These are phyloP conservation scores for Podospora pseudocomata DNA, from an alignment of 495 filamentous ascomycete species.

Conservation along the genomic window DNA sequence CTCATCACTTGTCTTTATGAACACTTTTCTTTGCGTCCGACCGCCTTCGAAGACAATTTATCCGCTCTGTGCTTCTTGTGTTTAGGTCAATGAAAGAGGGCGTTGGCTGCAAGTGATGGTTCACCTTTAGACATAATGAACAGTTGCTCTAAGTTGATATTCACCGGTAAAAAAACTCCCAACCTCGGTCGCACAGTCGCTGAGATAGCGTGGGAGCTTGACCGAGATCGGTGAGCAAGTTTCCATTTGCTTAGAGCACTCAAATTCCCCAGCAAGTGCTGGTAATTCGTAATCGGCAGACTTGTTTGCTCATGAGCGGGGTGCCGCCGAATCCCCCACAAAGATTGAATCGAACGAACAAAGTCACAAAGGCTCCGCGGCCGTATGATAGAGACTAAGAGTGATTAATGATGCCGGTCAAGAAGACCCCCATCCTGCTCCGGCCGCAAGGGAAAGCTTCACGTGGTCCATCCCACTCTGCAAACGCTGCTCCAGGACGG, in stretches of 20 bases:
- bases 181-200: too few species aligned
- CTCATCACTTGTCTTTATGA: too few species aligned
- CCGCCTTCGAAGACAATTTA: too few species aligned
- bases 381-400: background rate
- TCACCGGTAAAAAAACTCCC: too few species aligned
- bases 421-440: background rate
- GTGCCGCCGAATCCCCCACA: background rate
- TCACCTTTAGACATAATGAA: too few species aligned
- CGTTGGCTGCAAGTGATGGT: too few species aligned
- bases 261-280: background rate
- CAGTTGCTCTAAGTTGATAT: too few species aligned
- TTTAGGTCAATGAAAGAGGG: too few species aligned
- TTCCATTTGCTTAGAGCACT: background rate
- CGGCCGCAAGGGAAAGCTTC: background rate
- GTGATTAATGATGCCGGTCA: background rate
- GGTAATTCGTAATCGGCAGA: background rate
- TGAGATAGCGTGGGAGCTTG: too few species aligned
- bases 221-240: too few species aligned
- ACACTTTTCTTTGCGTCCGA: too few species aligned
- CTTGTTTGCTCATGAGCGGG: background rate
- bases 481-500: background rate
- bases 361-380: background rate
- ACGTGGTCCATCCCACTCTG: background rate
- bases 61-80: too few species aligned
- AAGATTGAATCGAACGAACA: background rate